Evolutionary conservation across 23 red algal species (phyloP), one percentile per base, ranked within the genome.

Genomic region (Gracilaria gracilis): DNA sequence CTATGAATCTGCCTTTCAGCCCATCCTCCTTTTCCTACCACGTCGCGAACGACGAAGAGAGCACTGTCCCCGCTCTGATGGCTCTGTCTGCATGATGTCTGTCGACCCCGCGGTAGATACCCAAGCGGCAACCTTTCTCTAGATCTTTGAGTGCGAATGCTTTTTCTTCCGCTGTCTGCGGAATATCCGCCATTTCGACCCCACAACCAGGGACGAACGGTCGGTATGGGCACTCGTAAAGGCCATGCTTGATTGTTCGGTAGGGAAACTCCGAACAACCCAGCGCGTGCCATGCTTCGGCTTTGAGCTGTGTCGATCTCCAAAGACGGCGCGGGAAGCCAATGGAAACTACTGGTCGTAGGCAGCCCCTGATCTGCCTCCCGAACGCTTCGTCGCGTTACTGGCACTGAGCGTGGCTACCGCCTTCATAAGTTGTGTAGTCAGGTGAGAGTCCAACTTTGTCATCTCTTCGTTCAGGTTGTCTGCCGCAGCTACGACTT

Each of bases 371-470:
- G n/a, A 40, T 23, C 42, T 31, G 3, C 3, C 27, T 28, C 72
- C 39, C 0, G 72, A 2, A 25, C 72, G 72, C 72, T 77, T 77
- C 27, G 72, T 77, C 15, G 72, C 72, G 72, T 77, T 77, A 42
- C 38, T 77, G 7, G 72, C 38, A 11, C n/a, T 17, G 23, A 77
- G 38, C 40, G 72, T 77, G 7, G 72, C 72, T 12, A 77, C 72
- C 46, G 72, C 72, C 42, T 77, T 77, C 39, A 50, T 25, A 0
- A 77, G 17, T 35, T 77, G n/a, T 8, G 39, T 49, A 2, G 39
- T 4, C 39, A 50, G 3, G 27, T 77, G 72, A 12, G 40, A 49
- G 3, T 77, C 72, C 72, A 77, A 5, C 2, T 25, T 48, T 4
- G 9, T 25, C 39, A 77, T 48, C 12, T 19, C 0, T 4, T 77